phyloP scores from a whole-genome alignment of 768 basidiomycete species.

The Hypholoma fasciculare region DNA sequence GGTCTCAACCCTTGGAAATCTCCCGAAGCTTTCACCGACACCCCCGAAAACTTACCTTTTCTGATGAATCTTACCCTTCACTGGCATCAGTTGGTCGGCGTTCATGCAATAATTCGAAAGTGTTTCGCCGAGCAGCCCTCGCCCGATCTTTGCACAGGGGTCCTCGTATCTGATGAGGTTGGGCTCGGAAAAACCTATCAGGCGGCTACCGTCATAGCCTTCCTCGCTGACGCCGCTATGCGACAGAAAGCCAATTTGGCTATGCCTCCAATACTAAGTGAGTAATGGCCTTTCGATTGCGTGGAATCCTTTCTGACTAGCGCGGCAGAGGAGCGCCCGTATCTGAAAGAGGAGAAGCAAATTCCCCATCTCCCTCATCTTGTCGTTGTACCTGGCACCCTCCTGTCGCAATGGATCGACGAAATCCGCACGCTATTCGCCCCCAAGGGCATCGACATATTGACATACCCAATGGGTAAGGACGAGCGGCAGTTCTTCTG shows the following conservation, averaged over 20 bases:
- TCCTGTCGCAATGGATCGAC: slow-evolving; percentile 19
- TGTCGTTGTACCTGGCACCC: slow-evolving; percentile 21
- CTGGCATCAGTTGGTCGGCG: slow-evolving; percentile 28
- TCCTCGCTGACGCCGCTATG: slow-evolving; percentile 13
- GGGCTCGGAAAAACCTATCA: slow-evolving; percentile 32
- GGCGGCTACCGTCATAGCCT: slow-evolving; percentile 16
- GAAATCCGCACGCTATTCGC: slow-evolving; percentile 17
- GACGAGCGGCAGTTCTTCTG: slow-evolving; percentile 14
- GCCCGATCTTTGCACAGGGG: background rate
- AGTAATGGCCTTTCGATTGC: background rate
- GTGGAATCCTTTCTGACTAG: background rate
- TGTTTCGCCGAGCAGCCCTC: slow-evolving; percentile 6
- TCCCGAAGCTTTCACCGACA: background rate
- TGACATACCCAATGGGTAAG: slow-evolving; percentile 17
- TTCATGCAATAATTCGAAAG: slow-evolving; percentile 18
- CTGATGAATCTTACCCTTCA: slow-evolving; percentile 10
- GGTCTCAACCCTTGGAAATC: slow-evolving; percentile 22
- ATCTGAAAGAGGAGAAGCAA: background rate
- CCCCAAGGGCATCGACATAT: slow-evolving; percentile 19
- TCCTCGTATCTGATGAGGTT: slow-evolving; percentile 28
- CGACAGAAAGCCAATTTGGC: background rate
- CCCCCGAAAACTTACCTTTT: background rate
- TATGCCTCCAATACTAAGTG: background rate
- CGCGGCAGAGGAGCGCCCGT: background rate
- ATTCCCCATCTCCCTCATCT: slow-evolving; percentile 17